phyloP scores from a whole-genome alignment of 169 alveolate species.

The Plasmodium yoelii region DNA sequence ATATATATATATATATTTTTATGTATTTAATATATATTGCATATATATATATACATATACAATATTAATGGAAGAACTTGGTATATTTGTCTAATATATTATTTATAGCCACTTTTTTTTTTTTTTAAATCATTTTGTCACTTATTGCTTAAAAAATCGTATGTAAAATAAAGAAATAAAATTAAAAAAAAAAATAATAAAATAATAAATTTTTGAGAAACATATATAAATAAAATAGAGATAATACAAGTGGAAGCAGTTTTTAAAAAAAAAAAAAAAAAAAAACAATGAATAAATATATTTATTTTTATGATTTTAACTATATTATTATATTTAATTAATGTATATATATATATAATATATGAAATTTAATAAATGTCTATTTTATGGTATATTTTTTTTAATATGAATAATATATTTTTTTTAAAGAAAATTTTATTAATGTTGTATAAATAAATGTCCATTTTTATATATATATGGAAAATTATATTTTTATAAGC shows the following conservation, averaged over 20 bases:
- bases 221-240: too few species aligned
- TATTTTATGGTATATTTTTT: neutral
- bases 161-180: too few species aligned
- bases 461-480: neutral
- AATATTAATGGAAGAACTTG: too few species aligned
- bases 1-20: too few species aligned
- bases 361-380: conserved; percentile 2
- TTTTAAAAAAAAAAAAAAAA: too few species aligned
- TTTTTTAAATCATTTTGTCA: too few species aligned
- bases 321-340: neutral
- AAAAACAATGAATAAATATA: neutral
- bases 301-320: neutral
- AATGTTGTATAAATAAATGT: neutral
- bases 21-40: too few species aligned
- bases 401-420: neutral
- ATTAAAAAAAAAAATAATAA: conserved; percentile 1
- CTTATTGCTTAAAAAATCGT: too few species aligned
- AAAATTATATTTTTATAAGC: neutral
- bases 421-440: neutral
- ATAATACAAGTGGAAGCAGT: too few species aligned
- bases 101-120: too few species aligned
- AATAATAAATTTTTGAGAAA: neutral
- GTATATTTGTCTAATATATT: too few species aligned
- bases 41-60: too few species aligned
- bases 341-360: neutral